A percentile compares a stretch with the other conserved stretches of the same genome.
phyloP scores from a whole-genome alignment of 2,329 filamentous ascomycete genomes.

The Colletotrichum sp. region DNA sequence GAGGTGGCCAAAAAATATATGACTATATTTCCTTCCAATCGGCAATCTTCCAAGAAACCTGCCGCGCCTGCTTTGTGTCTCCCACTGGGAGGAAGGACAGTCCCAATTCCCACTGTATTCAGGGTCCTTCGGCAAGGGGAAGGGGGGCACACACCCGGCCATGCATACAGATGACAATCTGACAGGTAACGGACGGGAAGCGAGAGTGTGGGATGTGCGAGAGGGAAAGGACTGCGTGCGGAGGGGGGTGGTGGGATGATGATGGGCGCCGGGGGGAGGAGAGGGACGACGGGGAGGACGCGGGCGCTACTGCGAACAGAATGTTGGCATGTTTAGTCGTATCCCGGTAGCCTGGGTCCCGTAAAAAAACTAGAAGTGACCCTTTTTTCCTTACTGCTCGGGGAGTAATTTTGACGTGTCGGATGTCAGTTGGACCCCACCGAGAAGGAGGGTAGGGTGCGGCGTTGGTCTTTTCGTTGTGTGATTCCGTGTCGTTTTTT shows the following conservation, averaged over 20 bases:
- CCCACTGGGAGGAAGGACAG: not conserved
- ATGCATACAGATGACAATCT: not conserved
- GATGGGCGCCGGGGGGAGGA: not conserved
- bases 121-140: not conserved
- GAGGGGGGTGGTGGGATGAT: not conserved
- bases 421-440: not conserved
- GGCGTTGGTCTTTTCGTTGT: not conserved
- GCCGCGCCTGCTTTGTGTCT: not conserved
- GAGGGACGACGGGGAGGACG: not conserved
- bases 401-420: constrained; percentile 6
- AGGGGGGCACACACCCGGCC: not conserved
- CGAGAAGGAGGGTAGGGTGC: not conserved
- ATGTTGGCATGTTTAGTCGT: not conserved
- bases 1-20: not conserved
- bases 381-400: not conserved
- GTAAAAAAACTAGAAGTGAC: not conserved
- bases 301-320: not conserved
- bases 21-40: constrained; percentile 7
- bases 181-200: not conserved
- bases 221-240: not conserved
- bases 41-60: not conserved
- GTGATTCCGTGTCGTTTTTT: not conserved
- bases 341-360: not conserved
- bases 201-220: not conserved
- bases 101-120: not conserved